Base-by-base conservation (phyloP, 805 yeast species). In the Sugiyamaella chiloensis region DNA sequence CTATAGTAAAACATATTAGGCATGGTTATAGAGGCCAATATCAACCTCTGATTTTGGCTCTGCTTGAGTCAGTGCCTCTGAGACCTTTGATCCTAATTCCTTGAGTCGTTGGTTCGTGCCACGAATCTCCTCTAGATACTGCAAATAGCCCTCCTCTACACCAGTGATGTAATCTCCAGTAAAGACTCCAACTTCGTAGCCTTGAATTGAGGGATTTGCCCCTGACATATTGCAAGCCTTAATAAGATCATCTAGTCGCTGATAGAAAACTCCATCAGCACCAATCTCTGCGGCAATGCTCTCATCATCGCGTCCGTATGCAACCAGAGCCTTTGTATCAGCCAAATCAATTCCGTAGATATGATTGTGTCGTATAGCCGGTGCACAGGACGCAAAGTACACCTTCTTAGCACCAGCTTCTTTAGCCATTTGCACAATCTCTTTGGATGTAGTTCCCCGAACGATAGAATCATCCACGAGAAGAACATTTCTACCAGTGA, bases 291-390 rank as follows among this genome's bases (percentile, higher is more conserved):
- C 60, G 11, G 93, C 83, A 54, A 93, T 82, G 65, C 87, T 87
- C 1, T 79, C 80, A 53, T 83, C 91, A 6, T 81, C 71, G 59
- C 85, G 80, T 58, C 83, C 73, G 68, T 78, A 93, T 4, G 96
- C 99, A 39, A 93, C 96, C 29, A 93, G 74, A 8, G 96, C 96
- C 66, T 81, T 86, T 42, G 91, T 87, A 62, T 93, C 98, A 24
- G 99, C 98, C 52, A 93, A 77, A 71, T 93, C 99, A 56, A 93
- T 93, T 65, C 99, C 99, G 66, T 93, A 93, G 50, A 93, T 88
- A 65, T 93, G 99, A 70, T 93, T 93, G 69, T 74, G 81, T 67
- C 99, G 80, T 60, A 93, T 93, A n/a, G 97, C 95, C 24, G 99
- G 99, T 12, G 99, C 95, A 62, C 97, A 93, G 21, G 96, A 87